Base-by-base conservation (phyloP, 2,329 filamentous ascomycete species). In the Mollisiaceae sp. region DNA sequence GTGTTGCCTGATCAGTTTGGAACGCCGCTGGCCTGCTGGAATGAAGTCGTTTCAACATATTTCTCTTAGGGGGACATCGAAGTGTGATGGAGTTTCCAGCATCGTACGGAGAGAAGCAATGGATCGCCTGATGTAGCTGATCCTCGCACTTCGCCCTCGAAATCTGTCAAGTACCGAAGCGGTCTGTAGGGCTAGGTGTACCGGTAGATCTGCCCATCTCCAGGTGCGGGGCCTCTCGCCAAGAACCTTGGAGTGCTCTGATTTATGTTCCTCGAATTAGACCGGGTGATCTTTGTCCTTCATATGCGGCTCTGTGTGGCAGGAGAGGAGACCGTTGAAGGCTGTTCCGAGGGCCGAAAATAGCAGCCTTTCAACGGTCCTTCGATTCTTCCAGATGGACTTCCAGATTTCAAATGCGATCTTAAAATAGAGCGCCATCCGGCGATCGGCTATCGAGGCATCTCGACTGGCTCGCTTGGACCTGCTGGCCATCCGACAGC, bases 391-490 rank as follows among this genome's bases (percentile, higher is more conserved):
- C 50, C 50, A 54, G 50, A 54, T 54, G 22, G 18, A 35, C 15
- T 54, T 12, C 24, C 50, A 54, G 4, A 32, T 35, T 54, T 27
- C 27, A 54, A 32, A 54, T 54, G 3, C 24, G 50, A 54, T 57
- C 55, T 39, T 57, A 57, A 57, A 57, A 57, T 57, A 57, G 55
- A 57, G 55, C 39, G 18, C 11, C 36, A 22, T 15, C 5, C 55
- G 18, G 14, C 8, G 15, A 8, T 57, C 55, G 55, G 32, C 32
- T 38, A 57, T n/a, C n/a, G n/a, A n/a, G n/a, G n/a, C n/a, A n/a
- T 57, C 54, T 56, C n/a, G 54, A 36, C n/a, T 36, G 54, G 54
- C 20, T 56, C 54, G 54, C 54, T 56, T 56, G 54, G 54, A 18
- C 27, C 8, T 35, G 9, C 20, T 22, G 32, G 27, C 11, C 32